Conservation (phyloP, 371 early-diverging fungal species). For the Mucor mucedo region DNA sequence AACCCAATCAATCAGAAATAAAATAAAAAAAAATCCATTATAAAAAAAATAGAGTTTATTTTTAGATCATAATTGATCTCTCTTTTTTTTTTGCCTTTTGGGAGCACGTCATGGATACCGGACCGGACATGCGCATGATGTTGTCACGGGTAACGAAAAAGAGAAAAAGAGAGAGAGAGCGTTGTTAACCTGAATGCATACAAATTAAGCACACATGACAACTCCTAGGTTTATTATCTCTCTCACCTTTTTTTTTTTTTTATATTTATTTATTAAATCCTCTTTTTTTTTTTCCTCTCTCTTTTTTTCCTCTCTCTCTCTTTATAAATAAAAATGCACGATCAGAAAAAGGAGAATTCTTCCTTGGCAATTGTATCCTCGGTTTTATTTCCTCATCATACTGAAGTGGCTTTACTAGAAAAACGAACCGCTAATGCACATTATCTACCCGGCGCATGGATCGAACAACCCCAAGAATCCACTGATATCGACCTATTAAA, state of each 20-base stretch:
- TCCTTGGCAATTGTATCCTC: slow-evolving; percentile 28
- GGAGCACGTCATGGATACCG: too few species aligned
- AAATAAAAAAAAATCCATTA: neutral
- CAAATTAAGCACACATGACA: too few species aligned
- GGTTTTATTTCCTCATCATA: slow-evolving; percentile 25
- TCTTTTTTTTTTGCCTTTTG: too few species aligned
- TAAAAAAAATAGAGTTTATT: too few species aligned
- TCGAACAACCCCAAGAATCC: slow-evolving; percentile 19
- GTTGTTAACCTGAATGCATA: too few species aligned
- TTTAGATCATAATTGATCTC: neutral
- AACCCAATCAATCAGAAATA: neutral
- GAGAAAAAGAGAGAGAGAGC: too few species aligned
- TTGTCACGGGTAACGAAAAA: too few species aligned
- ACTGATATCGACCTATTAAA: slow-evolving; percentile 30
- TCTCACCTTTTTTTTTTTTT: neutral
- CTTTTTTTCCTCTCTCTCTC: neutral
- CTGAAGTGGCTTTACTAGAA: slow-evolving; percentile 16
- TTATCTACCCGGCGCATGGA: slow-evolving; percentile 48
- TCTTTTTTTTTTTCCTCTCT: neutral
- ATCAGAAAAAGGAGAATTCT: too few species aligned
- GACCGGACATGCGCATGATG: too few species aligned
- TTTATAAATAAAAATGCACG: too few species aligned
- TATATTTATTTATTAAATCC: neutral
- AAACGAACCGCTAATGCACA: slow-evolving; percentile 17
- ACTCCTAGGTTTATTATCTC: too few species aligned